Conservation (phyloP, 2,329 filamentous ascomycete species). For the Pestalotiopsis sp. region DNA sequence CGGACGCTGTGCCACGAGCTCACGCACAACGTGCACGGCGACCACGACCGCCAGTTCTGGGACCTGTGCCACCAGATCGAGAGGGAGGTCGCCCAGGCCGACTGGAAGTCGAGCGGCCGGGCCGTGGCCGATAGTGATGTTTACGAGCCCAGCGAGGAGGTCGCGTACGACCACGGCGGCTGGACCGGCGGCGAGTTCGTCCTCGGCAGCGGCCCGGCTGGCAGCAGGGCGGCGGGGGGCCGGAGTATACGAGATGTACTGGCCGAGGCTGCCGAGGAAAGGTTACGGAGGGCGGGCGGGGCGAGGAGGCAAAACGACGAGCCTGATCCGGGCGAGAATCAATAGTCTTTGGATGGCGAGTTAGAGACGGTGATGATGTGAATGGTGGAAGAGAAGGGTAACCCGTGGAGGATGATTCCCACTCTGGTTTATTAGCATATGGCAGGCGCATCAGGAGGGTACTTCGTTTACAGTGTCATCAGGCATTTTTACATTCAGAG, state of each 20-base stretch:
- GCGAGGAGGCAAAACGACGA: conserved; percentile 22
- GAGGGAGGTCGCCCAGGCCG: conserved; percentile 76
- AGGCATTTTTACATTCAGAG: background rate
- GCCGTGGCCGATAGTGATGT: conserved; percentile 66
- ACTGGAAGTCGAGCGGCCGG: conserved; percentile 75
- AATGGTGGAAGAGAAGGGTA: background rate
- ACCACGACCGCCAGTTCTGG: conserved; percentile 90
- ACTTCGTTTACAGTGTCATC: background rate
- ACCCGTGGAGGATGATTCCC: background rate
- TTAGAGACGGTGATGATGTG: background rate
- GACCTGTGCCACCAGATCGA: conserved; percentile 85
- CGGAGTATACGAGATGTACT: conserved; percentile 74
- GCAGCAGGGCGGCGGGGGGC: conserved; percentile 27
- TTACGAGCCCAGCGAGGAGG: conserved; percentile 56
- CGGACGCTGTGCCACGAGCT: conserved; percentile 95
- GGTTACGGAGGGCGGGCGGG: conserved; percentile 49
- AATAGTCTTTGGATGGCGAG: background rate
- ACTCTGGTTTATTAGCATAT: background rate
- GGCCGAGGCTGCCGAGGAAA: conserved; percentile 73
- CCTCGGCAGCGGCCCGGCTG: conserved; percentile 52
- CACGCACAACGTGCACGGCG: conserved; percentile 84
- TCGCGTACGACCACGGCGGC: conserved; percentile 69
- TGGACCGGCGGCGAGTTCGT: conserved; percentile 83
- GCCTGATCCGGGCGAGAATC: background rate
- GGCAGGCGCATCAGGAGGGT: background rate